A percentile compares a stretch with the other conserved stretches of the same genome.
phyloP scores from a whole-genome alignment of 2,329 filamentous ascomycete species.

The Microcyclospora tardicrescens region DNA sequence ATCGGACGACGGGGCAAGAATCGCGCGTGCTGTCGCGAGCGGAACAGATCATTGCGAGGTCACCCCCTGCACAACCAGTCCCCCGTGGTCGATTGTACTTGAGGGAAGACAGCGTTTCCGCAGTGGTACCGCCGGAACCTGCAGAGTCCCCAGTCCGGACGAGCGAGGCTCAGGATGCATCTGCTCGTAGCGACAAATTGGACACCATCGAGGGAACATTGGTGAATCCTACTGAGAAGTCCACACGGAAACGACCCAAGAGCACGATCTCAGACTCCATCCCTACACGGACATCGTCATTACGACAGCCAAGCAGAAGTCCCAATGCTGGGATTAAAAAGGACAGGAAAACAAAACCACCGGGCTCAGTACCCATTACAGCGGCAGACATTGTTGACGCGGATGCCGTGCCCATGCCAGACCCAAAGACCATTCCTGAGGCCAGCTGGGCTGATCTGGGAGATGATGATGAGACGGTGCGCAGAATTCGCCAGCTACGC shows the following conservation, averaged over 20 bases:
- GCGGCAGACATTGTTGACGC: background rate
- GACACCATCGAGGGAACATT: background rate
- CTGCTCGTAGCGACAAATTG: background rate
- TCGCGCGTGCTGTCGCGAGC: conserved; percentile 9
- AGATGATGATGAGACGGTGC: conserved; percentile 40
- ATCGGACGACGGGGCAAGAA: conserved; percentile 2
- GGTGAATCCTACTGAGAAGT: background rate
- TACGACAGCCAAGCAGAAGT: conserved; percentile 22
- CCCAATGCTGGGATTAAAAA: conserved; percentile 14
- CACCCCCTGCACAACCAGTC: conserved; percentile 26
- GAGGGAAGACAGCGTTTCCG: conserved; percentile 12
- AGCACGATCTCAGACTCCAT: conserved; percentile 19
- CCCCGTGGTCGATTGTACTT: conserved; percentile 22
- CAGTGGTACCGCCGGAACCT: conserved; percentile 5
- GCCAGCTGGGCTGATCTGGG: conserved; percentile 23
- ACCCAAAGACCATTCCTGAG: conserved; percentile 18
- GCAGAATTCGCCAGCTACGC: conserved; percentile 45
- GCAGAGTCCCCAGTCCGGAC: background rate
- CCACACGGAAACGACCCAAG: conserved; percentile 2
- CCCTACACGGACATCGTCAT: conserved; percentile 22
- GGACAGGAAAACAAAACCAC: conserved; percentile 14
- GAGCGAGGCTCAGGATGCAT: background rate
- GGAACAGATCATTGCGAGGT: conserved; percentile 15
- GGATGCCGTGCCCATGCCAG: background rate
- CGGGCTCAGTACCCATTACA: conserved; percentile 2